These are phyloP conservation scores for Saururus chinensis DNA, from an alignment of 164 flowering plant genomes.

Conservation along the genomic window DNA sequence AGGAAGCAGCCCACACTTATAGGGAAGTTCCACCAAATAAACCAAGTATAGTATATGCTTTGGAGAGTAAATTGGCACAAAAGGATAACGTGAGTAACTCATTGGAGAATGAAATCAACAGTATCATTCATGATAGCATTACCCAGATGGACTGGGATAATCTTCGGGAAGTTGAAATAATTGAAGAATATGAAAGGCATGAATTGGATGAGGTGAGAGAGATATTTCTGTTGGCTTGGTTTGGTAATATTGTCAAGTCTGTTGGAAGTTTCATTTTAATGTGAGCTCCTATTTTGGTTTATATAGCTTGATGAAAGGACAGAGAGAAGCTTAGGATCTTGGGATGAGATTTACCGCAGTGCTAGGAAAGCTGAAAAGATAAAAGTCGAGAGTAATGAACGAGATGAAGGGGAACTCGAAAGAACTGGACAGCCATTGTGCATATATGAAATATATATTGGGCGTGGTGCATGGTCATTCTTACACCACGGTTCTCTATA, in stretches of 20 bases:
- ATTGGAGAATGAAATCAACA: slow-evolving; percentile 25
- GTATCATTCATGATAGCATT: slow-evolving; percentile 28
- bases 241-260: not conserved
- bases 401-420: slow-evolving; percentile 98
- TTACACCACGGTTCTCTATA: slow-evolving; percentile 91
- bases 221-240: not conserved
- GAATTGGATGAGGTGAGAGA: slow-evolving; percentile 75
- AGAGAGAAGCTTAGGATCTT: slow-evolving; percentile 61
- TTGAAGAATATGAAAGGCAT: slow-evolving; percentile 62
- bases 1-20: slow-evolving; percentile 28
- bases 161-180: slow-evolving; percentile 43
- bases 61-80: slow-evolving; percentile 42
- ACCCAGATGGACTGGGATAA: slow-evolving; percentile 57
- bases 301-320: slow-evolving; percentile 74
- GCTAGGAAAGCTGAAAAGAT: slow-evolving; percentile 77
- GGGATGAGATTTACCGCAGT: slow-evolving; percentile 87
- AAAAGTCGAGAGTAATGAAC: slow-evolving; percentile 73
- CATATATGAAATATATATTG: slow-evolving; percentile 83
- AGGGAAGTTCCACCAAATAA: slow-evolving; percentile 11
- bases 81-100: slow-evolving; percentile 11
- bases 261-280: slow-evolving; percentile 3
- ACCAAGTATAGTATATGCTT: slow-evolving; percentile 38
- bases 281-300: slow-evolving; percentile 12
- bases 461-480: slow-evolving; percentile 88
- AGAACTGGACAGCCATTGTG: slow-evolving; percentile 87